Evolutionary conservation across 75 land plant genomes (phyloP).

Genomic region (Sequoiadendron giganteum): DNA sequence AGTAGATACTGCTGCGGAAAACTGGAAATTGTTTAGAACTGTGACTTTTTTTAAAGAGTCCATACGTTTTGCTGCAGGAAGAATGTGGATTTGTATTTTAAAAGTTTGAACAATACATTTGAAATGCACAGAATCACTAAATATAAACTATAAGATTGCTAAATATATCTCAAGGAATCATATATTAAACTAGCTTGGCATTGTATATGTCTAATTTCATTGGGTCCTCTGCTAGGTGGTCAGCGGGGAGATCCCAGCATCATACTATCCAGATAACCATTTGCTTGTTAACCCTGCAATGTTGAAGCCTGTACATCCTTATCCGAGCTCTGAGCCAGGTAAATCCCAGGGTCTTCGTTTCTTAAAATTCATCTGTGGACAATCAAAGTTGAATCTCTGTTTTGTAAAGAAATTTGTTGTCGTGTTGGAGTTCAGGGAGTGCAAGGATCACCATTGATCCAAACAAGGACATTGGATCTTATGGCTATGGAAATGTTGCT

Average conservation of each 20-base stretch:
- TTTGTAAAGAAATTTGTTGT: not conserved
- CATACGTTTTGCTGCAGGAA: not conserved
- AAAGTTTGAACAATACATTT: not conserved
- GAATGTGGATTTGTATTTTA: not conserved
- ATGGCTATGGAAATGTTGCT: slow-evolving; percentile 34
- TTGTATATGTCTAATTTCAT: not conserved
- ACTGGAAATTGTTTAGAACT: not conserved
- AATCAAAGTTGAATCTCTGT: not conserved
- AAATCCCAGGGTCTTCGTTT: not conserved
- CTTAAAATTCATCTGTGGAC: not conserved
- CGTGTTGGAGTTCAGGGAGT: slow-evolving; percentile 39
- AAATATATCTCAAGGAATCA: not conserved
- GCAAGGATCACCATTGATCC: slow-evolving; percentile 63
- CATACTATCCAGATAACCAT: slow-evolving; percentile 21
- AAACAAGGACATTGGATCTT: slow-evolving; percentile 41
- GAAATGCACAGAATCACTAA: slow-evolving; percentile 1
- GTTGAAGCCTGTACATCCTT: slow-evolving; percentile 78
- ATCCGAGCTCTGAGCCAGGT: slow-evolving; percentile 66
- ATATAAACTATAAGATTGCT: not conserved
- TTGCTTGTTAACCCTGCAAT: slow-evolving; percentile 34
- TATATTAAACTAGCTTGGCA: not conserved
- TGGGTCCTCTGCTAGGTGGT: slow-evolving; percentile 27
- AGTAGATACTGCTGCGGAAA: not conserved
- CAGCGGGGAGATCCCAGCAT: slow-evolving; percentile 62
- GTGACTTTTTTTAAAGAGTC: not conserved